Percentiles rank a stretch among this genome's conserved stretches.
These are phyloP conservation scores for Nicotiana benthamiana DNA, from an alignment of 257 asterid genomes.

Conservation along the genomic window DNA sequence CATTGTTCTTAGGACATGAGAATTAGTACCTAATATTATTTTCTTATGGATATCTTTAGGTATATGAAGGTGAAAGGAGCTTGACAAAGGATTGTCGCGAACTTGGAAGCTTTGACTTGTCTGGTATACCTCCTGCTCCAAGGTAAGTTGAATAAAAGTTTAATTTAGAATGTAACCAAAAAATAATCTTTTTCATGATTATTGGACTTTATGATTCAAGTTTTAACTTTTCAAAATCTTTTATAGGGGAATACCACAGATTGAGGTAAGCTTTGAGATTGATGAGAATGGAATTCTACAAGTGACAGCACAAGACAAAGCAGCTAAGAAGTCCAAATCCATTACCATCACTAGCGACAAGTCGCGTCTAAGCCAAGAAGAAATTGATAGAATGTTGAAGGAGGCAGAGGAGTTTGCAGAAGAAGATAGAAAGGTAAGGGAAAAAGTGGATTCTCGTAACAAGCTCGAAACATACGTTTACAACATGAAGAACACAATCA, in stretches of 20 bases:
- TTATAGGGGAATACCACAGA: constrained; percentile 14
- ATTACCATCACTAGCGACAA: constrained; percentile 16
- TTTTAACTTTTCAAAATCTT: background rate
- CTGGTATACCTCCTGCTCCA: constrained; percentile 24
- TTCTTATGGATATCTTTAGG: background rate
- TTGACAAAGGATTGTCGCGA: constrained; percentile 20
- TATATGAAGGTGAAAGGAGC: constrained; percentile 23
- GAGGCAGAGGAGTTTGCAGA: constrained; percentile 20
- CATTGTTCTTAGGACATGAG: background rate
- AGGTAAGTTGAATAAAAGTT: constrained; percentile 14
- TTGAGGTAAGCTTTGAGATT: constrained; percentile 19
- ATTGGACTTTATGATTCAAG: background rate
- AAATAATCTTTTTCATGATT: background rate
- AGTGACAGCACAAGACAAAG: constrained; percentile 19
- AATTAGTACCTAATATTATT: background rate
- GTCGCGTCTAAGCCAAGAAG: constrained; percentile 13
- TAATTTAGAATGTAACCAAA: too few relatives aligned
- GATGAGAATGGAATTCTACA: constrained; percentile 17
- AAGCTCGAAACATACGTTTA: constrained; percentile 16
- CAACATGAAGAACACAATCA: constrained; percentile 16
- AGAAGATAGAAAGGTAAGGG: constrained; percentile 16
- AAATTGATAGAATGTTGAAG: constrained; percentile 13
- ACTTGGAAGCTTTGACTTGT: constrained; percentile 19
- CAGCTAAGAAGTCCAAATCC: constrained; percentile 13
- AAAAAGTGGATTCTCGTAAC: constrained; percentile 17